Evolutionary conservation across 805 yeast genomes (phyloP).

Genomic region (Torulaspora microellipsoides): DNA sequence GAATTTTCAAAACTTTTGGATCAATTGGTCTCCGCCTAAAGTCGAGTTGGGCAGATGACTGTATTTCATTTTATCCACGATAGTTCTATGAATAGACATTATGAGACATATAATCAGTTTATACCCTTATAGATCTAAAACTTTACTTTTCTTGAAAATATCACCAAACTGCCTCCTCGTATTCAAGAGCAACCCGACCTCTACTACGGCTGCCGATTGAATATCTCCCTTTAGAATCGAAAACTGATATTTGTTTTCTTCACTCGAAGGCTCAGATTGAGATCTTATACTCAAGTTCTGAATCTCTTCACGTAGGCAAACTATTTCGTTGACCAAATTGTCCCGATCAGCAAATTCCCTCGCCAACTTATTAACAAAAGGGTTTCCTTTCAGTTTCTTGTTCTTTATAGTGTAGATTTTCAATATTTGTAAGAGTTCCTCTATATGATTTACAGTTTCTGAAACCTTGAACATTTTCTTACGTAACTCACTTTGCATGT

Average conservation of each 20-base stretch:
- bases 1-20: constrained; percentile 41
- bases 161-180: constrained; percentile 28
- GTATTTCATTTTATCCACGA: neutral
- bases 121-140: neutral
- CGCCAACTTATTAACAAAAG: constrained; percentile 16
- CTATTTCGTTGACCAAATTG: constrained; percentile 22
- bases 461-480: constrained; percentile 17
- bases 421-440: constrained; percentile 18
- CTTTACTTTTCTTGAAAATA: constrained; percentile 16
- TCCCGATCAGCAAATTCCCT: constrained; percentile 17
- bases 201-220: constrained; percentile 21
- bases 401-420: constrained; percentile 19
- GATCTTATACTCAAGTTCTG: constrained; percentile 11
- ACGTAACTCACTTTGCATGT: constrained; percentile 21
- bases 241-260: neutral
- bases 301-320: constrained; percentile 23
- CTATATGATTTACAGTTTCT: constrained; percentile 16
- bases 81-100: neutral
- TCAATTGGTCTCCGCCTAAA: constrained; percentile 13
- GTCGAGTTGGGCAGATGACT: neutral
- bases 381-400: constrained; percentile 13
- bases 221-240: constrained; percentile 3
- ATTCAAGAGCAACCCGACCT: constrained; percentile 21
- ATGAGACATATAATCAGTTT: too few species aligned
- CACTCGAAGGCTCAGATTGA: neutral